A percentile compares a stretch with the other conserved stretches of the same genome.
phyloP scores from a whole-genome alignment of 805 yeast genomes.

The Candida yuanshanica region DNA sequence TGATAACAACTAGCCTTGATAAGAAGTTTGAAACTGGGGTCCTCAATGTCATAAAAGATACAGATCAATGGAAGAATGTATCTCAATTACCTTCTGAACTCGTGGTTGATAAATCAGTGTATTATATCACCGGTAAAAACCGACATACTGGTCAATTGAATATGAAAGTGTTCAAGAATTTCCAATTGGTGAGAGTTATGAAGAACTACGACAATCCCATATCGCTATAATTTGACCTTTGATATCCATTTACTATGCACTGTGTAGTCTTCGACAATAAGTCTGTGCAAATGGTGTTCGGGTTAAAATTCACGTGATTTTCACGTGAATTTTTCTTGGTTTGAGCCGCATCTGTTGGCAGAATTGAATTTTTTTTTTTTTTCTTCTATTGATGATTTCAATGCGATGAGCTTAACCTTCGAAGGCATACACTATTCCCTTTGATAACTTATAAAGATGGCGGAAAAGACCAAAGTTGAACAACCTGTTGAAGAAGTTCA shows the following conservation, averaged over 20 bases:
- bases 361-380: not conserved
- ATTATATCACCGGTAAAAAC: not conserved
- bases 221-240: too few relatives aligned
- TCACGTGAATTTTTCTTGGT: not conserved
- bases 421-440: not conserved
- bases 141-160: too few relatives aligned
- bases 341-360: conserved; percentile 1
- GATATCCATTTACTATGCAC: too few relatives aligned
- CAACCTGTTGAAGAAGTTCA: not conserved
- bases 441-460: not conserved
- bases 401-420: conserved; percentile 7
- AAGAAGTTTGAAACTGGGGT: not conserved
- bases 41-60: not conserved
- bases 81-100: not conserved
- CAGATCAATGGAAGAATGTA: not conserved
- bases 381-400: not conserved
- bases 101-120: not conserved
- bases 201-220: too few relatives aligned
- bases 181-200: too few relatives aligned
- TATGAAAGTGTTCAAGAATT: too few relatives aligned
- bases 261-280: too few relatives aligned
- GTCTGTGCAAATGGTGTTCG: too few relatives aligned
- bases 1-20: not conserved
- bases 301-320: not conserved
- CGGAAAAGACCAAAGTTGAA: conserved; percentile 4